Base-by-base conservation (phyloP, 78 protist genomes). In the Dictyostelium capitatum region DNA sequence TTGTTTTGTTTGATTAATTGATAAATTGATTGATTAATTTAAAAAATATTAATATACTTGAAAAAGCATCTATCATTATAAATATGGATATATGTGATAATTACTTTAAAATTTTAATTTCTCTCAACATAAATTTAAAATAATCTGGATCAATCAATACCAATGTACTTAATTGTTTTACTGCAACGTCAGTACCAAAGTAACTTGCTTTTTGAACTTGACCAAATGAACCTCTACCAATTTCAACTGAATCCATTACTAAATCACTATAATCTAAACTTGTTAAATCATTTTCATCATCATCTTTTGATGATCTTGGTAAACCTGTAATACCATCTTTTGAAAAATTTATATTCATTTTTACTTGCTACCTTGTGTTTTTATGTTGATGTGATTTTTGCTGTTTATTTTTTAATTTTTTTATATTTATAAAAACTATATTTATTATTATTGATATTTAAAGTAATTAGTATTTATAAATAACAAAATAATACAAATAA, bases 171-270 rank as follows among this genome's bases (percentile, higher is more conserved):
- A 87, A 50, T 65, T 12, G 28, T 64, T 87, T 87, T 3, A 87
- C 92, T 11, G 92, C 92, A 20, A 87, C 92, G n/a, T 74, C 83
- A 1, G 84, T 77, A 53, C 92, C 92, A 47, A 77, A 77, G 64
- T 87, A 87, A 62, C 46, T 25, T 47, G 92, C 92, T n/a, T 87
- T 87, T 50, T 48, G 64, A 37, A 87, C 92, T 50, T 64, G 59
- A 17, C 92, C 92, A 77, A 87, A 87, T 48, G 84, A 77, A n/a
- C 92, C 92, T 64, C 83, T 74, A 8, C 92, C 92, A 77, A 87
- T 54, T 10, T 53, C 70, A 69, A 17, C 47, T 9, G n/a, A 23
- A 14, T 87, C 92, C 65, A 87, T 48, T 12, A 87, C 77, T 1
- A 87, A 50, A 77, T 87, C 92, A 17, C 47, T 12, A 62, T 32